Percentiles rank a stretch among this genome's conserved stretches.
These are phyloP conservation scores for Dipodascus albidus DNA, from an alignment of 805 yeast genomes.

Conservation along the genomic window DNA sequence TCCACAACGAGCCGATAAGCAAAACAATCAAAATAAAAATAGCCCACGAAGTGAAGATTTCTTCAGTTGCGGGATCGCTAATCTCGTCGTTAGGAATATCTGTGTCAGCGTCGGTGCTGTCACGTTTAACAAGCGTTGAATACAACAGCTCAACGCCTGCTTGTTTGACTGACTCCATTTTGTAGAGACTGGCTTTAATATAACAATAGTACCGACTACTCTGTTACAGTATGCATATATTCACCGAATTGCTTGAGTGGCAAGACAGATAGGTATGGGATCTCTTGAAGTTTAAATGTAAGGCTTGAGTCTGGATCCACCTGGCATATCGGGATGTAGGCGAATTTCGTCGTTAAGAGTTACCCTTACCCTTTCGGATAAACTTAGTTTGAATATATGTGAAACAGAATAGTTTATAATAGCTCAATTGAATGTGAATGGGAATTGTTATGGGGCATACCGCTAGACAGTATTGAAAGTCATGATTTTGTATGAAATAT, in stretches of 20 bases:
- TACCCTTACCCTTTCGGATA: neutral
- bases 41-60: slow-evolving; percentile 96
- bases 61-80: slow-evolving; percentile 82
- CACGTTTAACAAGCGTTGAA: slow-evolving; percentile 17
- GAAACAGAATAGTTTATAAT: too few species aligned
- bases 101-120: slow-evolving; percentile 28
- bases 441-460: too few species aligned
- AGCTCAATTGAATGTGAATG: too few species aligned
- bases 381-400: too few species aligned
- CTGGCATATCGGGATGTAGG: neutral
- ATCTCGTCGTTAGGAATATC: slow-evolving; percentile 32
- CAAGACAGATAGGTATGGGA: too few species aligned
- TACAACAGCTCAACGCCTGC: neutral
- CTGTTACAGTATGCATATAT: too few species aligned
- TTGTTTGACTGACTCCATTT: neutral
- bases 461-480: too few species aligned
- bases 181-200: neutral
- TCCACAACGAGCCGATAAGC: slow-evolving; percentile 85
- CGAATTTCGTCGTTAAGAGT: neutral
- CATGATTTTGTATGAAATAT: too few species aligned
- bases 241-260: neutral
- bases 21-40: slow-evolving; percentile 72
- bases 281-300: neutral
- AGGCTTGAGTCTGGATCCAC: neutral
- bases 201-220: too few species aligned